These are phyloP conservation scores for Chenopodium album DNA, from an alignment of 148 eudicot species.

Conservation along the genomic window DNA sequence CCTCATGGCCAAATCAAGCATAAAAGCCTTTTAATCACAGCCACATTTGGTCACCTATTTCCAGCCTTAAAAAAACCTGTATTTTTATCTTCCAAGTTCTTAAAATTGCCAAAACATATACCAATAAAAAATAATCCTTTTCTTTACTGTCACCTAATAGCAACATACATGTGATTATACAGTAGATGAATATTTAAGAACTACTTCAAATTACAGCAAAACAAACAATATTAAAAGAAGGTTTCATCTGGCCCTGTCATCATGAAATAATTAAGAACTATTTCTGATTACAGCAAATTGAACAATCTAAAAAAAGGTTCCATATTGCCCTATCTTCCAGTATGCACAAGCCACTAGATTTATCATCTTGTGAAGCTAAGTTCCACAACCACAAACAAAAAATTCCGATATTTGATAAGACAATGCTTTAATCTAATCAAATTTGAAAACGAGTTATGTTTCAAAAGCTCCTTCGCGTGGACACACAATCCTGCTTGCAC, in stretches of 20 bases:
- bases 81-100: not conserved
- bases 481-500: not conserved
- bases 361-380: not conserved
- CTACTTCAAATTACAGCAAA: not conserved
- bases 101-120: not conserved
- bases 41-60: not conserved
- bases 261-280: not conserved
- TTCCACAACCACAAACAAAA: not conserved
- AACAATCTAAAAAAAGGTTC: not conserved
- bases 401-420: not conserved
- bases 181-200: not conserved
- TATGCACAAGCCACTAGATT: not conserved
- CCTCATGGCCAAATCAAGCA: not conserved
- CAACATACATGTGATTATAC: not conserved
- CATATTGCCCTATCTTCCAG: not conserved
- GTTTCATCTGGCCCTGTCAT: not conserved
- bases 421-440: no score
- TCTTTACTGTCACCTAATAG: not conserved
- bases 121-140: not conserved
- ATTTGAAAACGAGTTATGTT: no score
- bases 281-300: not conserved
- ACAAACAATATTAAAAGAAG: not conserved
- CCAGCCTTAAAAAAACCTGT: not conserved
- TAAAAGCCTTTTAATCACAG: not conserved
- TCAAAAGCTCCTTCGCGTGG: no score